A percentile compares a stretch with the other conserved stretches of the same genome.
Evolutionary conservation across 23 red algal genomes (phyloP).

Genomic region (Chondrus crispus): DNA sequence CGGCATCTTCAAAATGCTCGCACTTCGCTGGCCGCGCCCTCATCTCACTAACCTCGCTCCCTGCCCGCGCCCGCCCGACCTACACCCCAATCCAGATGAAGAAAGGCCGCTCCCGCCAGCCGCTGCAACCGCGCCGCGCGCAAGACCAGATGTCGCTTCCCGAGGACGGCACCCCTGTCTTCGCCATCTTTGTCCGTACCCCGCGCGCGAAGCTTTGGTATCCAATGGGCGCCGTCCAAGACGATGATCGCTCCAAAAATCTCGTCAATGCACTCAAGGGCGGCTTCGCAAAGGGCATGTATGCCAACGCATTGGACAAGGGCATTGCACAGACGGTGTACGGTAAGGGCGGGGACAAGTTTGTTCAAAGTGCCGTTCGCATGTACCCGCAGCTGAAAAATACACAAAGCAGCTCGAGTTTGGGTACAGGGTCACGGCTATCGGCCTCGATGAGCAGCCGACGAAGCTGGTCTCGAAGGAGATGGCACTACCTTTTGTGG

Average conservation of each 20-base stretch:
- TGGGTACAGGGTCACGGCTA: constrained; percentile 73
- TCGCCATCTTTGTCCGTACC: constrained; percentile 76
- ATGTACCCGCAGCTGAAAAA: constrained; percentile 87
- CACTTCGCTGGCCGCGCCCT: no score
- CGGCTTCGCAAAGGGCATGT: constrained; percentile 64
- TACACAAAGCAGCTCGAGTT: constrained; percentile 69
- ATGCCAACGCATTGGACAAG: constrained; percentile 86
- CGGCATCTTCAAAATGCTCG: no score
- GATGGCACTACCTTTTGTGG: constrained; percentile 63
- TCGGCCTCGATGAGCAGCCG: constrained; percentile 55
- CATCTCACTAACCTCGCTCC: not conserved
- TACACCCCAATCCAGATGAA: constrained; percentile 47
- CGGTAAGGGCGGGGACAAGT: constrained; percentile 63
- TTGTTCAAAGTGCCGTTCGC: constrained; percentile 66
- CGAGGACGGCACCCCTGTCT: constrained; percentile 94
- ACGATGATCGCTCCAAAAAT: constrained; percentile 82
- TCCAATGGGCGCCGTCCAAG: constrained; percentile 77
- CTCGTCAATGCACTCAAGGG: constrained; percentile 86
- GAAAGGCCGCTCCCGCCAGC: constrained; percentile 54
- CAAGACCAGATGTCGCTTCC: constrained; percentile 66
- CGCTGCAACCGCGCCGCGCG: constrained; percentile 27
- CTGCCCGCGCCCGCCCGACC: not conserved
- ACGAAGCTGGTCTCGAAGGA: constrained; percentile 71
- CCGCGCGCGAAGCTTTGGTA: constrained; percentile 81
- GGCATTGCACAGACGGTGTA: constrained; percentile 92